phyloP scores from a whole-genome alignment of 208 protist species.

The Porcisia hertigi region DNA sequence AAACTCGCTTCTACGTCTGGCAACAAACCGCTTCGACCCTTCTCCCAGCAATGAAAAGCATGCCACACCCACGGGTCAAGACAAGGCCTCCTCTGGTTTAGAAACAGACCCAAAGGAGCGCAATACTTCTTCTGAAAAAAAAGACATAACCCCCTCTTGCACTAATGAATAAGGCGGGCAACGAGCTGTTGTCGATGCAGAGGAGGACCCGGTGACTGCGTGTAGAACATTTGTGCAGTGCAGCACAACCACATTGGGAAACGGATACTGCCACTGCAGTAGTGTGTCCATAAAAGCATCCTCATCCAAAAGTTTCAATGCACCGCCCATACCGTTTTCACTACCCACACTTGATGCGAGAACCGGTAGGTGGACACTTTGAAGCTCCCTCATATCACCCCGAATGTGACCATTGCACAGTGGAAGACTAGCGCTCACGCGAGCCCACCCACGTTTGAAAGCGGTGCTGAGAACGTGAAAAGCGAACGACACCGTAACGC shows the following conservation, averaged over 20 bases:
- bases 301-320: conserved; percentile 32
- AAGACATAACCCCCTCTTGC: neutral
- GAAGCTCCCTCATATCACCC: neutral
- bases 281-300: conserved; percentile 58
- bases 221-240: conserved; percentile 23
- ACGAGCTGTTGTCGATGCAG: neutral
- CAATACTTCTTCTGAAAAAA: conserved; percentile 27
- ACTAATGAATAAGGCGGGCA: neutral
- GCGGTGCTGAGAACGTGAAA: conserved; percentile 49
- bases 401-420: neutral
- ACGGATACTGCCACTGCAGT: conserved; percentile 40
- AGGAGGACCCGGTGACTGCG: neutral
- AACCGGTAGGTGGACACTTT: neutral
- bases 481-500: conserved; percentile 28
- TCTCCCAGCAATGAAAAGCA: neutral
- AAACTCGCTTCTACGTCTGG: neutral
- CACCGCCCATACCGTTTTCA: neutral
- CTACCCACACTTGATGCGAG: too few species aligned
- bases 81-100: conserved; percentile 14
- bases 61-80: neutral
- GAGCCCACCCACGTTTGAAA: conserved; percentile 39
- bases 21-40: neutral
- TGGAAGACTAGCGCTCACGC: conserved; percentile 33
- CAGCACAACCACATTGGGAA: conserved; percentile 33
- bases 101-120: conserved; percentile 3